Percentiles rank a stretch among this genome's conserved stretches.
phyloP scores from a whole-genome alignment of 345 rosid species.

The Theobroma cacao region DNA sequence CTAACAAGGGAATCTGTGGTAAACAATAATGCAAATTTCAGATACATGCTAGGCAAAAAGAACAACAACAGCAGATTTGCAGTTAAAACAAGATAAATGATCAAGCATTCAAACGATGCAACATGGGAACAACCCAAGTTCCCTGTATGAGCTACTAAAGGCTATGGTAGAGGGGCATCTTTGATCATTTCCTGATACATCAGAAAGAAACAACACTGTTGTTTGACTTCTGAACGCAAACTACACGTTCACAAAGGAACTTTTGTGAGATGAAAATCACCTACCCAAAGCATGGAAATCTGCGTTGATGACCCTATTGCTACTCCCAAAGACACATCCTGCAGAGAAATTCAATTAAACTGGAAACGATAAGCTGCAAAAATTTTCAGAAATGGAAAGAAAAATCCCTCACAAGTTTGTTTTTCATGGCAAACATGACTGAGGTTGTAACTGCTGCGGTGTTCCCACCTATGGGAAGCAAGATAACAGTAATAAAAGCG shows the following conservation, averaged over 20 bases:
- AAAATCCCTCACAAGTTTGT: conserved; percentile 65
- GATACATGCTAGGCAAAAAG: neutral
- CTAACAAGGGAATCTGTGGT: conserved; percentile 73
- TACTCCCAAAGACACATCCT: conserved; percentile 92
- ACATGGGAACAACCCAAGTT: too few relatives aligned
- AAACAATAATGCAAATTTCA: neutral
- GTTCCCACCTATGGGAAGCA: conserved; percentile 95
- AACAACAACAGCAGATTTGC: too few relatives aligned
- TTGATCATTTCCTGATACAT: too few relatives aligned
- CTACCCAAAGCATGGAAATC: conserved; percentile 87
- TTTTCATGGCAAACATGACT: conserved; percentile 92
- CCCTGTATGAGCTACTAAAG: too few relatives aligned
- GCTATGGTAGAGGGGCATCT: too few relatives aligned
- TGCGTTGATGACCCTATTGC: conserved; percentile 97
- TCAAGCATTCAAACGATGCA: too few relatives aligned
- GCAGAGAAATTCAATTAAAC: conserved; percentile 16
- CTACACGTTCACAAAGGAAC: neutral
- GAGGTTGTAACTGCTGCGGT: conserved; percentile 96
- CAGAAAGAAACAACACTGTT: too few relatives aligned
- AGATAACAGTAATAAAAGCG: conserved; percentile 79
- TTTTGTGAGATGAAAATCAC: conserved; percentile 13
- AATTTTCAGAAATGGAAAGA: neutral
- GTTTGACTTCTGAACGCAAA: too few relatives aligned
- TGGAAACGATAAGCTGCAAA: neutral
- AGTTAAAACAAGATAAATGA: too few relatives aligned